A percentile compares a stretch with the other conserved stretches of the same genome.
These are phyloP conservation scores for Haematococcus sp. DNA, from an alignment of 139 green algal species.

Conservation along the genomic window DNA sequence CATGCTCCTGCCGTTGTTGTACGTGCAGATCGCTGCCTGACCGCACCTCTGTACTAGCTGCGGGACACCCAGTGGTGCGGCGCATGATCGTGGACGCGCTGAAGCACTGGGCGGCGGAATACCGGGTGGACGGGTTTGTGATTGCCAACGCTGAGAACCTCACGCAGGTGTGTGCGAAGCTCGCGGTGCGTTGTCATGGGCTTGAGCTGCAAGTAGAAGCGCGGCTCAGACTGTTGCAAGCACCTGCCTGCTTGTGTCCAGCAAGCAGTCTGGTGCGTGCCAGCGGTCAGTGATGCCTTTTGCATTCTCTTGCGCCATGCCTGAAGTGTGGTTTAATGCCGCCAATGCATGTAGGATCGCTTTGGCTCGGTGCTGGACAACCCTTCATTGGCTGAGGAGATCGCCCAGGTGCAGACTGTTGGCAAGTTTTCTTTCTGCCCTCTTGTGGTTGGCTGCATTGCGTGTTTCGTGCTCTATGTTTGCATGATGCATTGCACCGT, in stretches of 20 bases:
- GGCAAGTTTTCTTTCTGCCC: no score
- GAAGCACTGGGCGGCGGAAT: constrained; percentile 66
- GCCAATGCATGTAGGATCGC: constrained; percentile 34
- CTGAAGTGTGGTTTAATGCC: background rate
- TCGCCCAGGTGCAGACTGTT: no score
- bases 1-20: no score
- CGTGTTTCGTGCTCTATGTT: no score
- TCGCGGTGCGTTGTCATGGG: no score
- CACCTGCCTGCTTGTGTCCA: background rate
- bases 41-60: constrained; percentile 59
- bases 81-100: constrained; percentile 55
- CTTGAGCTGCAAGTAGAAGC: no score
- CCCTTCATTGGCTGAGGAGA: constrained; percentile 66
- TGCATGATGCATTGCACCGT: no score
- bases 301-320: no score
- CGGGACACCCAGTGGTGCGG: constrained; percentile 62
- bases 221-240: no score
- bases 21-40: background rate
- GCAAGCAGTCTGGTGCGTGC: background rate
- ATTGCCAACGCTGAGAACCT: constrained; percentile 84
- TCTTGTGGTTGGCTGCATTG: no score
- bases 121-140: constrained; percentile 75
- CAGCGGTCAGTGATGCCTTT: no score
- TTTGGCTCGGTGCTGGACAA: constrained; percentile 65
- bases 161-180: constrained; percentile 33